These are phyloP conservation scores for Clarireedia homoeocarpa DNA, from an alignment of 2,329 filamentous ascomycete genomes.

Conservation along the genomic window DNA sequence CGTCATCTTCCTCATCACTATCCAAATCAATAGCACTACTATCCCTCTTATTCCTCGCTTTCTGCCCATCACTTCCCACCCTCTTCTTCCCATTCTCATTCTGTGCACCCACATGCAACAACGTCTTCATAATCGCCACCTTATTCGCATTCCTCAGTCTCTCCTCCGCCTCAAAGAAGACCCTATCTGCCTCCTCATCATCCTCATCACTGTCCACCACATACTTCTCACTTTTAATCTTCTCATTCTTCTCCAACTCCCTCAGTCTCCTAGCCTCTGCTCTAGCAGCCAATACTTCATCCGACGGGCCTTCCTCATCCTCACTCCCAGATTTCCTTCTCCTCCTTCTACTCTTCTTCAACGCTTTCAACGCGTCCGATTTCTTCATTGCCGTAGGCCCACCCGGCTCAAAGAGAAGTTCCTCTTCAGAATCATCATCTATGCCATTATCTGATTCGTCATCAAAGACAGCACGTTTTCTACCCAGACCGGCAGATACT, in stretches of 20 bases:
- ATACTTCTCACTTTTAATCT: constrained; percentile 78
- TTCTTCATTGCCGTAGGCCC: constrained; percentile 52
- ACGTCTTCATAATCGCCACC: constrained; percentile 24
- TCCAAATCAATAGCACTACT: constrained; percentile 19
- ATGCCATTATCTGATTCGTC: constrained; percentile 60
- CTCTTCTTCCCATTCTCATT: constrained; percentile 10
- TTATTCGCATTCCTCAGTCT: constrained; percentile 47
- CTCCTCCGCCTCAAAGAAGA: constrained; percentile 74
- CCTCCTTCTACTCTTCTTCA: constrained; percentile 51
- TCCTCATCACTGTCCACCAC: constrained; percentile 85
- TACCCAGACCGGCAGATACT: constrained; percentile 43
- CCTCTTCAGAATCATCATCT: constrained; percentile 40
- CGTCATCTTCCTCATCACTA: constrained; percentile 26
- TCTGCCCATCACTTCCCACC: no score
- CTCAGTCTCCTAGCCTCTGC: constrained; percentile 55
- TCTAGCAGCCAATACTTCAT: constrained; percentile 53
- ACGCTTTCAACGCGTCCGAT: constrained; percentile 45
- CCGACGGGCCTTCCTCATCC: constrained; percentile 42
- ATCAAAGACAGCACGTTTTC: constrained; percentile 56
- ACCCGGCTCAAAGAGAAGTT: constrained; percentile 60
- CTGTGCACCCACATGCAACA: constrained; percentile 20
- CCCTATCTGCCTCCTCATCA: constrained; percentile 58
- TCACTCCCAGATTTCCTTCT: constrained; percentile 29
- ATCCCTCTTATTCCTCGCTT: constrained; percentile 20
- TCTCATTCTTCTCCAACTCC: constrained; percentile 67